Evolutionary conservation across 2,329 filamentous ascomycete genomes (phyloP).

Genomic region (Podosphaera fusca): DNA sequence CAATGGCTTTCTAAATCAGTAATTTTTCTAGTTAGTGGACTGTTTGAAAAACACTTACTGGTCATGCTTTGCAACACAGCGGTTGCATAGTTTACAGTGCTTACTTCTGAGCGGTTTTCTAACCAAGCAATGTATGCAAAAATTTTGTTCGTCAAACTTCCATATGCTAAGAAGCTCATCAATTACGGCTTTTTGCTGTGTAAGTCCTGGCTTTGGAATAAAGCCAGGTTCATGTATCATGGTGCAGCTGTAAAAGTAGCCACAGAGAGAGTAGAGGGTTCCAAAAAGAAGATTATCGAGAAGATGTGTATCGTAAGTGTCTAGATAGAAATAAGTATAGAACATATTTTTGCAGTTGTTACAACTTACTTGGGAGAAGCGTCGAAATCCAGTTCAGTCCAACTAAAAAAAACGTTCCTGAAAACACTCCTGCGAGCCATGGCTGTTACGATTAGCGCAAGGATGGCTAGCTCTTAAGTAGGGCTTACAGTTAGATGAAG

Average conservation of each 20-base stretch:
- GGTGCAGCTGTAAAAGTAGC: constrained; percentile 68
- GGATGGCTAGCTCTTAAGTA: constrained; percentile 1
- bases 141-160: constrained; percentile 86
- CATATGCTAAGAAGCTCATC: constrained; percentile 64
- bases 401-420: constrained; percentile 62
- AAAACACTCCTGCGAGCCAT: constrained; percentile 84
- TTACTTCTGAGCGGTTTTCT: constrained; percentile 81
- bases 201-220: constrained; percentile 76
- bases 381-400: constrained; percentile 52
- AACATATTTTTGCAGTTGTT: background rate
- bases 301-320: constrained; percentile 40
- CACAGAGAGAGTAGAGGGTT: constrained; percentile 36
- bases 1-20: constrained; percentile 44
- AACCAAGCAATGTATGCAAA: constrained; percentile 88
- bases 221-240: constrained; percentile 84
- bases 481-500: constrained; percentile 62
- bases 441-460: constrained; percentile 29
- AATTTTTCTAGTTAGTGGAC: background rate
- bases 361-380: constrained; percentile 42
- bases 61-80: constrained; percentile 89
- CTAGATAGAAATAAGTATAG: constrained; percentile 18
- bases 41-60: constrained; percentile 37
- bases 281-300: constrained; percentile 59
- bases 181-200: constrained; percentile 72
- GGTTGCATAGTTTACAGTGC: constrained; percentile 75